Percentiles rank a stretch among this genome's conserved stretches.
Evolutionary conservation across 1,139 yeast genomes (phyloP).

Genomic region (Suhomyces atakaporum): DNA sequence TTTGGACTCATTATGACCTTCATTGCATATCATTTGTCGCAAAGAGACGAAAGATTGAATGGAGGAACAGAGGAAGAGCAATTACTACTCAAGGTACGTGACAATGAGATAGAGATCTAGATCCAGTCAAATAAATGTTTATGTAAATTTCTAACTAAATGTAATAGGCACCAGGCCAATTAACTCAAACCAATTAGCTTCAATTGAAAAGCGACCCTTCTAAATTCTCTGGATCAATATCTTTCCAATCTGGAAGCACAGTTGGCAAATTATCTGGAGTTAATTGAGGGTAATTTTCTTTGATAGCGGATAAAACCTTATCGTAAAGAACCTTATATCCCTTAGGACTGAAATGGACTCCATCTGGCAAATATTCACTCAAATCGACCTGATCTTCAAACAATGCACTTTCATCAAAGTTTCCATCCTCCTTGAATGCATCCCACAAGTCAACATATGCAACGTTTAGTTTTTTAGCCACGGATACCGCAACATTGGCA

Average conservation of each 20-base stretch:
- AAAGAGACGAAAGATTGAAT: conserved; percentile 10
- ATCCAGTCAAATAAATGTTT: neutral
- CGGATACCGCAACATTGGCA: conserved; percentile 46
- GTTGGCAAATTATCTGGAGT: conserved; percentile 37
- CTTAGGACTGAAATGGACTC: conserved; percentile 66
- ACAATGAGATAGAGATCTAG: neutral
- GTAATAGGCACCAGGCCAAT: too few species aligned
- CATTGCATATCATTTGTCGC: conserved; percentile 13
- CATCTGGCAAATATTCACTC: conserved; percentile 45
- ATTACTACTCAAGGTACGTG: neutral
- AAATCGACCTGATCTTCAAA: conserved; percentile 17
- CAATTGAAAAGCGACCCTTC: conserved; percentile 7
- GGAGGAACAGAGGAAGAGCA: neutral
- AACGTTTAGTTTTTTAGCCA: conserved; percentile 47
- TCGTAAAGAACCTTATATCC: conserved; percentile 58
- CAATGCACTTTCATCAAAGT: conserved; percentile 19
- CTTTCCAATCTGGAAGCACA: conserved; percentile 32
- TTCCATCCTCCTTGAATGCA: conserved; percentile 35
- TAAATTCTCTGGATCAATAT: conserved; percentile 11
- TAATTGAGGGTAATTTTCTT: conserved; percentile 48
- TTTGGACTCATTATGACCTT: conserved; percentile 43
- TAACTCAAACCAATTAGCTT: too few species aligned
- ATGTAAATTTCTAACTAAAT: too few species aligned
- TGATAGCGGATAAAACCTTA: conserved; percentile 41
- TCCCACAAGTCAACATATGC: conserved; percentile 59